Evolutionary conservation across 805 yeast genomes (phyloP).

Genomic region (Suhomyces kilbournensis): DNA sequence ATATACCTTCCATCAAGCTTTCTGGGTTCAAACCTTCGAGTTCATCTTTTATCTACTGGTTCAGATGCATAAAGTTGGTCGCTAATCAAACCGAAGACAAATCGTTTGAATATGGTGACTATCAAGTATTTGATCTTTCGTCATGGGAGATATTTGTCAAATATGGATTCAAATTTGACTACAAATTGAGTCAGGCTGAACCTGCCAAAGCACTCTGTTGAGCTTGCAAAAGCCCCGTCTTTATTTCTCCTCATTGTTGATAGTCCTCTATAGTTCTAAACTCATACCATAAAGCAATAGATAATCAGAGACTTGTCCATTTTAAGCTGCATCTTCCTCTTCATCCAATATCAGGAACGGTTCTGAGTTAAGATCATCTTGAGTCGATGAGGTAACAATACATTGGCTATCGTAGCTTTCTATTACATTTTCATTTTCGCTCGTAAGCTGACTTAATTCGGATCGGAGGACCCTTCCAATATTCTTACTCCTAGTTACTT

Average conservation of each 20-base stretch:
- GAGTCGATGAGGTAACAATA: neutral
- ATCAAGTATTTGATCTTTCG: slow-evolving; percentile 39
- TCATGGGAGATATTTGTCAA: slow-evolving; percentile 42
- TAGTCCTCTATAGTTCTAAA: neutral
- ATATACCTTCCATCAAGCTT: neutral
- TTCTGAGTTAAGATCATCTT: neutral
- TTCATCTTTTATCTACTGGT: slow-evolving; percentile 21
- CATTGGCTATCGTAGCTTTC: neutral
- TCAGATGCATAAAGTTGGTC: slow-evolving; percentile 20
- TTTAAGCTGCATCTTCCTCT: neutral
- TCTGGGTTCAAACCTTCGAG: neutral
- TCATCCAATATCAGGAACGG: neutral
- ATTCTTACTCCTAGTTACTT: neutral
- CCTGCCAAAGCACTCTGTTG: slow-evolving; percentile 21
- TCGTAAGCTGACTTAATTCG: neutral
- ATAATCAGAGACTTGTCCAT: neutral
- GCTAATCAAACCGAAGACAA: slow-evolving; percentile 8
- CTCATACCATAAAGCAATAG: neutral
- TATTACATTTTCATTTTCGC: neutral
- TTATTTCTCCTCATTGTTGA: neutral
- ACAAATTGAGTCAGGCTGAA: slow-evolving; percentile 25
- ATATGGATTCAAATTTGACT: slow-evolving; percentile 37
- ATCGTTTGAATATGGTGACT: slow-evolving; percentile 31
- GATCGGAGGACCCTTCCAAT: neutral
- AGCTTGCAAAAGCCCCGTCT: neutral